Percentiles rank a stretch among this genome's conserved stretches.
Conservation (phyloP, 2,329 filamentous ascomycete species). For the Fusarium staphyleae region DNA sequence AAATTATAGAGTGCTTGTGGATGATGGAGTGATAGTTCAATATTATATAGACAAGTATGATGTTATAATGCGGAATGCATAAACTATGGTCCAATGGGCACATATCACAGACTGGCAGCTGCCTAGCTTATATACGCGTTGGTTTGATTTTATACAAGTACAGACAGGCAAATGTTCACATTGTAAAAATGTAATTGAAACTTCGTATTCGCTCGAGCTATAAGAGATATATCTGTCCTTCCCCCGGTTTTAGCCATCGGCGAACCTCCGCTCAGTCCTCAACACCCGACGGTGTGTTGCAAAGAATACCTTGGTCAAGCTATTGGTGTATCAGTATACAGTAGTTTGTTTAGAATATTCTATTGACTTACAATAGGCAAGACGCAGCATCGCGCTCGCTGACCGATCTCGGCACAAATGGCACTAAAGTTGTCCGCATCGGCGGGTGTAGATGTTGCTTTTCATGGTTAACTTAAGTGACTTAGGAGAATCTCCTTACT, state of each 20-base stretch:
- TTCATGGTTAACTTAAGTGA: slow-evolving; percentile 18
- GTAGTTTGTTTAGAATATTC: too few relatives aligned
- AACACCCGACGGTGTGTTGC: slow-evolving; percentile 46
- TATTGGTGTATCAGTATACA: neutral
- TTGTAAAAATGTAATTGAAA: too few relatives aligned
- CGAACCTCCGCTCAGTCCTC: slow-evolving; percentile 26
- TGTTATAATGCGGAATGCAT: too few relatives aligned
- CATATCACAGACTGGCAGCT: too few relatives aligned
- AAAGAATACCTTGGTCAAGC: slow-evolving; percentile 47
- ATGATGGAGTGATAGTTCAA: too few relatives aligned
- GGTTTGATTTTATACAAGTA: too few relatives aligned
- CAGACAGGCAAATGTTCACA: too few relatives aligned
- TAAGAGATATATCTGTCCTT: neutral
- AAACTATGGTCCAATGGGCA: too few relatives aligned
- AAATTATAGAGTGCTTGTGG: too few relatives aligned
- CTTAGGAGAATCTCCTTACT: slow-evolving; percentile 33
- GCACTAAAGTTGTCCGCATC: slow-evolving; percentile 52
- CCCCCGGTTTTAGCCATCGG: neutral
- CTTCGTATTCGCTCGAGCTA: neutral
- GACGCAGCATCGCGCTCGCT: slow-evolving; percentile 65
- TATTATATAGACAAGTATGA: too few relatives aligned
- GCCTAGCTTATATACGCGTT: too few relatives aligned
- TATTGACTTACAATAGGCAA: slow-evolving; percentile 52
- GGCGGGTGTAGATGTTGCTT: slow-evolving; percentile 45
- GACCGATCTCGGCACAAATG: slow-evolving; percentile 57